Evolutionary conservation across 2,329 filamentous ascomycete species (phyloP).

Genomic region (Hypocreales sp.): DNA sequence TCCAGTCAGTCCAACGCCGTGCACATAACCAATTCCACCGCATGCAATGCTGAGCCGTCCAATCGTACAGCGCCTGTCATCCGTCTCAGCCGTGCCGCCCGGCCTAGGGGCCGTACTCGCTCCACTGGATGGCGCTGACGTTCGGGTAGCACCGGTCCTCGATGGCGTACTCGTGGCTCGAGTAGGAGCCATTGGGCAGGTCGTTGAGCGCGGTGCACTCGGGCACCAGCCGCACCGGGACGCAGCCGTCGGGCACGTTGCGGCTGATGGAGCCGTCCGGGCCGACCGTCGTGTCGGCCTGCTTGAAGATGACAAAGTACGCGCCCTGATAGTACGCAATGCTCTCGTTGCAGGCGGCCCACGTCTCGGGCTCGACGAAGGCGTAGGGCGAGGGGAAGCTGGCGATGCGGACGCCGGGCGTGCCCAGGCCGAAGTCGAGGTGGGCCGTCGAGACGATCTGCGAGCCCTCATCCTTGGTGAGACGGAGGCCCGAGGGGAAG

Average conservation of each 20-base stretch:
- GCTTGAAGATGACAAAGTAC: slow-evolving; percentile 20
- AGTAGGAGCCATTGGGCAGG: slow-evolving; percentile 15
- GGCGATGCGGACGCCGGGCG: slow-evolving; percentile 14
- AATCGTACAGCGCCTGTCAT: too few relatives aligned
- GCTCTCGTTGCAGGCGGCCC: slow-evolving; percentile 23
- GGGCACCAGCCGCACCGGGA: slow-evolving; percentile 22
- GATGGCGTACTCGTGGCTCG: slow-evolving; percentile 22
- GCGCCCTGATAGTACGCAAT: slow-evolving; percentile 21
- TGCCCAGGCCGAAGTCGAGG: slow-evolving; percentile 16
- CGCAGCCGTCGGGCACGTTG: slow-evolving; percentile 21
- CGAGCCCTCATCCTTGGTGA: slow-evolving; percentile 10
- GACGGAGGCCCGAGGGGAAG: slow-evolving; percentile 19
- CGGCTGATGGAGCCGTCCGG: slow-evolving; percentile 5
- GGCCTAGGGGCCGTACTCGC: slow-evolving; percentile 9
- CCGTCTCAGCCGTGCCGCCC: too few relatives aligned
- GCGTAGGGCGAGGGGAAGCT: slow-evolving; percentile 15
- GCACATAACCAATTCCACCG: too few relatives aligned
- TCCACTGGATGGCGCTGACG: slow-evolving; percentile 21
- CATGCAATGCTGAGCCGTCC: too few relatives aligned
- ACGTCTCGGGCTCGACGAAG: slow-evolving; percentile 17
- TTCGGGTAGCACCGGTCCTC: slow-evolving; percentile 21
- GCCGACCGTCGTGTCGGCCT: slow-evolving; percentile 10
- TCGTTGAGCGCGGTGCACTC: slow-evolving; percentile 21
- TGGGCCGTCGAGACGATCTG: slow-evolving; percentile 11
- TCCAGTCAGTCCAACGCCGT: too few relatives aligned